Evolutionary conservation across 108 stramenopile species (phyloP), one percentile per base, ranked within the genome.

Genomic region (Hondaea fermentalgiana): DNA sequence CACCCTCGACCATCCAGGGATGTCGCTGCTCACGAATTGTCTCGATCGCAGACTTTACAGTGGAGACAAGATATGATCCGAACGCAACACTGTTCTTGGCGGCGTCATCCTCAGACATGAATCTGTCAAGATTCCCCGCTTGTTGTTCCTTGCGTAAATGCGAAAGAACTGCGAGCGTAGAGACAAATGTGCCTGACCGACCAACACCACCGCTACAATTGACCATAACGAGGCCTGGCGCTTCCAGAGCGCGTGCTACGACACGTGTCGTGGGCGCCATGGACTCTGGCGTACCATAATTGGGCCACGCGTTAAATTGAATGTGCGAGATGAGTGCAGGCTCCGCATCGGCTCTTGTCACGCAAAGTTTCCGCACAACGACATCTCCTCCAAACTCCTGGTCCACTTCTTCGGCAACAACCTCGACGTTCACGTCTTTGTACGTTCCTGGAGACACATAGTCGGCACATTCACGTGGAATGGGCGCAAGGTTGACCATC

Each of bases 1-100:
- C 10, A 35, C 76, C 76, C n/a, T 83, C 76, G n/a, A 83, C 76
- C 49, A 83, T 47, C 76, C 76, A 83, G 6, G 76, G 76, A 23
- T 83, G 76, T 16, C 76, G 76, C 23, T 83, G 17, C 10, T 23
- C 17, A 35, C 76, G 76, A 35, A 83, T 47, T 6, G 76, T 53
- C 51, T 83, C 76, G 51, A 83, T 83, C 19, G 76, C 76, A 12
- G 12, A 12, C 51, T 83, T 83, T 8, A 83, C 51, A 6, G 51
- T 83, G 45, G 19, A 12, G 8, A 53, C n/a, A 17, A 83, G 49
- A 21, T 53, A 53, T 12, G 45, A 47, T 53, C 4, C 49, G 1
- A 83, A 83, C 10, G 76, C 0, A 25, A 2, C 4, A 25, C 0
- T 17, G 5, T 28, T 83, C 43, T 53, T 16, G 8, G 12, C 76